Conservation (phyloP, 352 stramenopile genomes). For the Phytophthora crassamura region DNA sequence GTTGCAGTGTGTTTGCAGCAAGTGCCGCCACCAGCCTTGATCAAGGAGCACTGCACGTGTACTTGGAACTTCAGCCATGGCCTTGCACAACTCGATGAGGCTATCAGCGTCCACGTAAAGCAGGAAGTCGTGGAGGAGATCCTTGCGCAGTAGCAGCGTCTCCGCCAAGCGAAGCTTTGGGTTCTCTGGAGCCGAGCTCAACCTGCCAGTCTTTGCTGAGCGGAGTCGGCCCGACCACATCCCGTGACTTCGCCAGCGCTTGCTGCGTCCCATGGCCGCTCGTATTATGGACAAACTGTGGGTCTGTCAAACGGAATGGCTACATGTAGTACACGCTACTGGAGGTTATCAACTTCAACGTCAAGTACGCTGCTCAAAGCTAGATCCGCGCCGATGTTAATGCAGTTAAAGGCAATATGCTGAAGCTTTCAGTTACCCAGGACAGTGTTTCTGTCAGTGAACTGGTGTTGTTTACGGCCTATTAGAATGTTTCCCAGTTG, state of each 20-base stretch:
- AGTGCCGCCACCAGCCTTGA: slow-evolving; percentile 22
- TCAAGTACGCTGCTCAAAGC: too few relatives aligned
- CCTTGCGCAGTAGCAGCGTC: slow-evolving; percentile 26
- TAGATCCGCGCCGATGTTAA: too few relatives aligned
- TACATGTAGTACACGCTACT: slow-evolving; percentile 12
- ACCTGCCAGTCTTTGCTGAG: slow-evolving; percentile 23
- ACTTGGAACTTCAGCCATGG: slow-evolving; percentile 8
- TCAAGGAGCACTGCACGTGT: slow-evolving; percentile 13
- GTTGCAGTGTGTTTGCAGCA: slow-evolving; percentile 29
- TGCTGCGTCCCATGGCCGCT: slow-evolving; percentile 12
- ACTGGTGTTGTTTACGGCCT: too few relatives aligned
- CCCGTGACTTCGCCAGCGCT: background rate
- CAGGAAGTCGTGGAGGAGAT: slow-evolving; percentile 34
- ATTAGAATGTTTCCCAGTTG: slow-evolving; percentile 71
- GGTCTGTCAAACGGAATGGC: slow-evolving; percentile 10
- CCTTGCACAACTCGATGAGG: slow-evolving; percentile 22
- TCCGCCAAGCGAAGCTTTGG: slow-evolving; percentile 5
- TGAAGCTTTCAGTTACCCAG: too few relatives aligned
- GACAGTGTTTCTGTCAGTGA: too few relatives aligned
- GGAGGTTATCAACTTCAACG: background rate
- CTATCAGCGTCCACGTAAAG: slow-evolving; percentile 18
- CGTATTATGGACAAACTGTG: slow-evolving; percentile 6
- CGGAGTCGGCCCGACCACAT: slow-evolving; percentile 10
- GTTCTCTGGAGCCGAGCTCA: slow-evolving; percentile 6
- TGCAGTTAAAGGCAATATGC: too few relatives aligned